Evolutionary conservation across 1,284 basidiomycete species (phyloP).

Genomic region (Violaceomyces palustris): DNA sequence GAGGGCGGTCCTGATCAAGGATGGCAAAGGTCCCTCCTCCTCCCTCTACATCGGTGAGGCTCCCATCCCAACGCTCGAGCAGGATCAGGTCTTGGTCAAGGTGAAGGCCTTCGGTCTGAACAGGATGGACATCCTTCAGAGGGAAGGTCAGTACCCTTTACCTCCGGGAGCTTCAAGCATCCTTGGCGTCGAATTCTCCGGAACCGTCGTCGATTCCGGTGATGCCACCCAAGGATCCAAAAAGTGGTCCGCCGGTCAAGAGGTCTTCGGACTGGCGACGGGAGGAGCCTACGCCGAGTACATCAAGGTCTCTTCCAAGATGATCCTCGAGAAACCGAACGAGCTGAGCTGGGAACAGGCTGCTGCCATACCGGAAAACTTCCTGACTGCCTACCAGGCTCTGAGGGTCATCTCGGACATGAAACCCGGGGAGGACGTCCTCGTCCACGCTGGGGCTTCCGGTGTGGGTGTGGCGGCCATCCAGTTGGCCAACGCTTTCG

Average conservation of each 20-base stretch:
- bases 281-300: conserved; percentile 85
- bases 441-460: conserved; percentile 70
- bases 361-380: conserved; percentile 47
- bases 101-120: conserved; percentile 49
- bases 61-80: conserved; percentile 60
- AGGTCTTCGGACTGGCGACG: conserved; percentile 73
- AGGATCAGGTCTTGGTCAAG: conserved; percentile 66
- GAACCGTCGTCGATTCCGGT: conserved; percentile 19
- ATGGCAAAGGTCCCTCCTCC: conserved; percentile 70
- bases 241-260: conserved; percentile 64
- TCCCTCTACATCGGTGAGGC: conserved; percentile 70
- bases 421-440: conserved; percentile 68
- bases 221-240: conserved; percentile 55
- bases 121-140: conserved; percentile 50
- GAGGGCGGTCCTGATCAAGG: conserved; percentile 77
- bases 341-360: conserved; percentile 73
- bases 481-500: conserved; percentile 72
- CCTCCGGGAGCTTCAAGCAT: conserved; percentile 73
- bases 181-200: conserved; percentile 85
- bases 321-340: conserved; percentile 71
- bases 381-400: conserved; percentile 49
- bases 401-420: conserved; percentile 22
- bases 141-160: conserved; percentile 57
- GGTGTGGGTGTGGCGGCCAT: conserved; percentile 84
- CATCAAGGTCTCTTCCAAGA: conserved; percentile 64